Percentiles rank a stretch among this genome's conserved stretches.
Evolutionary conservation across 2,329 filamentous ascomycete genomes (phyloP).

Genomic region (Coniella vitis): DNA sequence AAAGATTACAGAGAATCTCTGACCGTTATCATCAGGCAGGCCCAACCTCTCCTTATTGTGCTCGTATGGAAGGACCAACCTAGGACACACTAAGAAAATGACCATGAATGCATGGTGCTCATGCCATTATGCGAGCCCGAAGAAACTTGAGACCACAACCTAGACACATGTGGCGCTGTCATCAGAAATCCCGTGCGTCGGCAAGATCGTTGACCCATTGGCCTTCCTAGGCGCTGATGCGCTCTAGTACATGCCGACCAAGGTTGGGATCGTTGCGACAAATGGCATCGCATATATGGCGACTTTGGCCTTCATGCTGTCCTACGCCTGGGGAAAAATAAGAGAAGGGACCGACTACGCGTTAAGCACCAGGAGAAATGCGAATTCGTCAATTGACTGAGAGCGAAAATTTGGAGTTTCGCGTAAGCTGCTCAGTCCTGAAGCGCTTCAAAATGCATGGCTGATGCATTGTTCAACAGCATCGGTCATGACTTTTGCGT

Average conservation of each 20-base stretch:
- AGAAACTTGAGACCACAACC: not conserved
- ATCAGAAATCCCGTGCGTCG: constrained; percentile 23
- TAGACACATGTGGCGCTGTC: not conserved
- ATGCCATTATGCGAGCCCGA: constrained; percentile 28
- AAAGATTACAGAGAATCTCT: constrained; percentile 32
- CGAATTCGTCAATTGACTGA: constrained; percentile 27
- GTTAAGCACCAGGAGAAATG: constrained; percentile 21
- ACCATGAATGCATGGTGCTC: constrained; percentile 27
- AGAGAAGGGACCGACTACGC: constrained; percentile 9
- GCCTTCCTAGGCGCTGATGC: constrained; percentile 30
- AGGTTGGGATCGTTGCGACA: constrained; percentile 33
- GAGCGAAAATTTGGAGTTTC: constrained; percentile 24
- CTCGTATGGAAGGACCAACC: constrained; percentile 27
- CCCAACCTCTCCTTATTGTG: constrained; percentile 30
- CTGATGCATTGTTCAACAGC: constrained; percentile 9
- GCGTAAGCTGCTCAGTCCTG: constrained; percentile 7
- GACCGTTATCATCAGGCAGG: constrained; percentile 30
- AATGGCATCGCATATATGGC: constrained; percentile 14
- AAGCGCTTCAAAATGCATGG: not conserved
- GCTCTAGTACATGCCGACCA: constrained; percentile 34
- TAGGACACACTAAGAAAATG: constrained; percentile 31
- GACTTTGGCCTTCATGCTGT: constrained; percentile 12
- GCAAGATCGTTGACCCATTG: constrained; percentile 34
- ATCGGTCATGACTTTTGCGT: constrained; percentile 4
- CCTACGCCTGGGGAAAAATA: constrained; percentile 16